Evolutionary conservation across 371 early-diverging fungal species (phyloP), one percentile per base, ranked within the genome.

Genomic region (Rhizopus sp.): DNA sequence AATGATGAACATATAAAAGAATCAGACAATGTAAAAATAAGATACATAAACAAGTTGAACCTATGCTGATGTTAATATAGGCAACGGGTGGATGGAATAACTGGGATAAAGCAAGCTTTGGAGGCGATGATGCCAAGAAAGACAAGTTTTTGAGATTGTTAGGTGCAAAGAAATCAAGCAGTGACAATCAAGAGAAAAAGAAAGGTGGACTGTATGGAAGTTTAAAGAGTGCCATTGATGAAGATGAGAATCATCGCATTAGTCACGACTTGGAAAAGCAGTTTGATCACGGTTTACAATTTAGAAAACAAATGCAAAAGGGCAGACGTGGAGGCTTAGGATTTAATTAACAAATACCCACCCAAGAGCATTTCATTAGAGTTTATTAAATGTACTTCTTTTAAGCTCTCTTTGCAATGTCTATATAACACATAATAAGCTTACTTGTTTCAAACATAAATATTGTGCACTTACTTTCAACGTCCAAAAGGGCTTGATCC

Each of bases 401-500:
- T 60, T 68, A 64, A 55, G 68, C 64, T 37, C 54, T 44, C 63
- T 68, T 68, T 58, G 68, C 68, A 56, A 68, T 54, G 50, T 51
- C 68, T 68, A 61, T 33, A 15, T 23, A 50, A 34, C 34, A 37
- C 53, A 23, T 37, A 13, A 12, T 16, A 52, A 35, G 35, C 17
- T 5, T 4, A 4, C 17, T 42, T 50, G 10, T 34, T 55, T 55
- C 12, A 54, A 12, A 30, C 10, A 55, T 16, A 17, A 29, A 45
- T 4, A 52, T 47, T 9, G 13, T 31, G 30, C 4, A 72, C 69
- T 74, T 75, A 78, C 77, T 69, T 61, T 81, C 80, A 37, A 81
- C 65, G 58, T 84, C 85, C 40, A 65, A 46, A 38, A 84, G 59
- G 53, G 78, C 76, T 67, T 84, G 80, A 46, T 76, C 78, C 55